Evolutionary conservation across 2,329 filamentous ascomycete species (phyloP).

Genomic region (Neofusicoccum kwambonambiense): DNA sequence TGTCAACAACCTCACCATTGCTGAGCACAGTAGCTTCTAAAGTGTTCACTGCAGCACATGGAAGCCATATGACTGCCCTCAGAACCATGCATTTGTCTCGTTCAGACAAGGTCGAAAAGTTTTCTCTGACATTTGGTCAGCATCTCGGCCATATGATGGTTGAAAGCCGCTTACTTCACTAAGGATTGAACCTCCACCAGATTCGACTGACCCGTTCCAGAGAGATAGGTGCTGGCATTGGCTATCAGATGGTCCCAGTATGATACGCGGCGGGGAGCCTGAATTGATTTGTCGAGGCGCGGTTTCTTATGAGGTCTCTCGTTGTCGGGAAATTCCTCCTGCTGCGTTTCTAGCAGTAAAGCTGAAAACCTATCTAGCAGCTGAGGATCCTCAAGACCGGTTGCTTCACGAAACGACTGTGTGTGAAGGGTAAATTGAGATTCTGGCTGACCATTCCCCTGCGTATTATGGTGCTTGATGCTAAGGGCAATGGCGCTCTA

Average conservation of each 20-base stretch:
- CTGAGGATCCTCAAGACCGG: neutral
- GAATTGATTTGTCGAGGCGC: neutral
- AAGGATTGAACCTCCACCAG: neutral
- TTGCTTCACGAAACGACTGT: neutral
- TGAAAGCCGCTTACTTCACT: neutral
- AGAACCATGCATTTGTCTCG: neutral
- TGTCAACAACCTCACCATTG: neutral
- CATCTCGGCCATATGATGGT: neutral
- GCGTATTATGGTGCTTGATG: neutral
- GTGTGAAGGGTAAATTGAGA: neutral
- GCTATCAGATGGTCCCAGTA: neutral
- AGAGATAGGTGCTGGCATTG: neutral
- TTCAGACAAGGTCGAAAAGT: neutral
- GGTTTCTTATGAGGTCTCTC: constrained; percentile 13
- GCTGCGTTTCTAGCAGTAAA: neutral
- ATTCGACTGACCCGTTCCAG: neutral
- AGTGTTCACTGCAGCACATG: constrained; percentile 10
- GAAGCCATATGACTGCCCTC: constrained; percentile 7
- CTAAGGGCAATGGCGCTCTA: constrained; percentile 10
- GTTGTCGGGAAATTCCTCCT: constrained; percentile 7
- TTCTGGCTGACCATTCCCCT: neutral
- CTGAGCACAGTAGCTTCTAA: constrained; percentile 1
- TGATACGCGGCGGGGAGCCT: neutral
- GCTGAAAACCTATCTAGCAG: constrained; percentile 1
- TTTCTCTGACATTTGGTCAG: neutral